A percentile compares a stretch with the other conserved stretches of the same genome.
Conservation (phyloP, 2,329 filamentous ascomycete genomes). For the Thelonectria rubi region DNA sequence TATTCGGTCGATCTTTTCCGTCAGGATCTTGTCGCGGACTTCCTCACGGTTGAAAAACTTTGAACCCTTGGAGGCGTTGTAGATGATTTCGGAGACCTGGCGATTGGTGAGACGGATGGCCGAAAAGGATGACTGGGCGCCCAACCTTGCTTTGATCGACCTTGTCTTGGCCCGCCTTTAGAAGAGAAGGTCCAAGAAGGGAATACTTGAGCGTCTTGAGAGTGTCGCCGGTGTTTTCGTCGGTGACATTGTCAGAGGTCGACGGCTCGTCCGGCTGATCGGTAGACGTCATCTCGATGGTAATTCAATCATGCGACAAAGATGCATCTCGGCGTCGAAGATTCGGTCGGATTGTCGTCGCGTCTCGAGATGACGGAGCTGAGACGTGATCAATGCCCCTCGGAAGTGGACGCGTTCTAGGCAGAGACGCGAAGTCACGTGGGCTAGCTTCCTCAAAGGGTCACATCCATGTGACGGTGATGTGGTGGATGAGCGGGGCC, state of each 20-base stretch:
- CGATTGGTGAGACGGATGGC: slow-evolving; percentile 41
- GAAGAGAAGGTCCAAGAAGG: slow-evolving; percentile 87
- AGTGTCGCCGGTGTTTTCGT: slow-evolving; percentile 19
- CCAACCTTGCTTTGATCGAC: slow-evolving; percentile 88
- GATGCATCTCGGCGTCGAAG: slow-evolving; percentile 34
- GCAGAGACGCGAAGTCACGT: slow-evolving; percentile 41
- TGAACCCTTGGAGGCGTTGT: slow-evolving; percentile 94
- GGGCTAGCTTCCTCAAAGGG: neutral
- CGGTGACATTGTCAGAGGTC: slow-evolving; percentile 25
- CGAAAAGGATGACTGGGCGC: neutral
- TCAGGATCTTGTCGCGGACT: slow-evolving; percentile 80
- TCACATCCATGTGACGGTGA: slow-evolving; percentile 34
- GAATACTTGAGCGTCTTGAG: slow-evolving; percentile 81
- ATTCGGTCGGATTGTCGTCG: slow-evolving; percentile 26
- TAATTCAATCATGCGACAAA: slow-evolving; percentile 8
- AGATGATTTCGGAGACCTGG: slow-evolving; percentile 91
- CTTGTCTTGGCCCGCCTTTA: slow-evolving; percentile 90
- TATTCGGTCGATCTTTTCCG: slow-evolving; percentile 85
- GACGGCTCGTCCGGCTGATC: slow-evolving; percentile 24
- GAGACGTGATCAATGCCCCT: slow-evolving; percentile 35
- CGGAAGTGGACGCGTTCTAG: slow-evolving; percentile 28
- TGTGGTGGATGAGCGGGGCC: slow-evolving; percentile 27
- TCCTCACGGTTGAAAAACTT: slow-evolving; percentile 97
- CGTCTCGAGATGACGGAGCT: slow-evolving; percentile 27
- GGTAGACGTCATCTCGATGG: slow-evolving; percentile 34